Evolutionary conservation across 345 rosid species (phyloP).

Genomic region (Iberis pinnata): DNA sequence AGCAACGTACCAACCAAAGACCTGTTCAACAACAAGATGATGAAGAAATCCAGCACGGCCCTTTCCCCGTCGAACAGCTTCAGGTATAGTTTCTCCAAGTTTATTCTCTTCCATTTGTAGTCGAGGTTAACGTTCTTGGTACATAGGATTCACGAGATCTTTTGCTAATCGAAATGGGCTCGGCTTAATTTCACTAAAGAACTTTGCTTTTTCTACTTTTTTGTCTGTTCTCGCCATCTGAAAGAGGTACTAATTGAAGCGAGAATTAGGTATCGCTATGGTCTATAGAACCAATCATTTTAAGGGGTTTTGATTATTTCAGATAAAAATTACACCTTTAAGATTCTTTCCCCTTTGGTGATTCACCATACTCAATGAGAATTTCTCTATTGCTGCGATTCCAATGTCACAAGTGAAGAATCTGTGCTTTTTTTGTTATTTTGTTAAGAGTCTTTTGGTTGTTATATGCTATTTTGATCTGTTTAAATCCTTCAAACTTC

Average conservation of each 20-base stretch:
- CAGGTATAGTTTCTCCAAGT: slow-evolving; percentile 29
- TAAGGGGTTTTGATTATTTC: slow-evolving; percentile 15
- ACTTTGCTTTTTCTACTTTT: neutral
- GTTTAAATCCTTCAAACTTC: slow-evolving; percentile 2
- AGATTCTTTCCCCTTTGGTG: no score
- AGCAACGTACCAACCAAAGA: slow-evolving; percentile 34
- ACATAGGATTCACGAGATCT: slow-evolving; percentile 4
- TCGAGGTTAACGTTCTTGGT: slow-evolving; percentile 5
- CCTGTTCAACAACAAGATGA: slow-evolving; percentile 32
- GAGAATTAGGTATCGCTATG: slow-evolving; percentile 14
- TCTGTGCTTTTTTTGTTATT: neutral
- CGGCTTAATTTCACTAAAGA: slow-evolving; percentile 15
- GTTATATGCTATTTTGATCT: slow-evolving; percentile 12
- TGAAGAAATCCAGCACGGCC: slow-evolving; percentile 43
- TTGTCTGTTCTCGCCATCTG: slow-evolving; percentile 1
- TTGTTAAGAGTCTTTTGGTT: neutral
- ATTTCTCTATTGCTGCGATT: neutral
- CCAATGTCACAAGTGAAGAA: neutral
- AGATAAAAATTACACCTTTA: no score
- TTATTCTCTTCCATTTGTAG: slow-evolving; percentile 19
- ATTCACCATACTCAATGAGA: no score
- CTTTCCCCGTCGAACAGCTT: slow-evolving; percentile 44
- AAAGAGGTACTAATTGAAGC: no score
- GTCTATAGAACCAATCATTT: neutral
- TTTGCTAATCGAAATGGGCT: slow-evolving; percentile 20